A percentile compares a stretch with the other conserved stretches of the same genome.
phyloP scores from a whole-genome alignment of 2,329 filamentous ascomycete genomes.

The Fusarium tricinctum region DNA sequence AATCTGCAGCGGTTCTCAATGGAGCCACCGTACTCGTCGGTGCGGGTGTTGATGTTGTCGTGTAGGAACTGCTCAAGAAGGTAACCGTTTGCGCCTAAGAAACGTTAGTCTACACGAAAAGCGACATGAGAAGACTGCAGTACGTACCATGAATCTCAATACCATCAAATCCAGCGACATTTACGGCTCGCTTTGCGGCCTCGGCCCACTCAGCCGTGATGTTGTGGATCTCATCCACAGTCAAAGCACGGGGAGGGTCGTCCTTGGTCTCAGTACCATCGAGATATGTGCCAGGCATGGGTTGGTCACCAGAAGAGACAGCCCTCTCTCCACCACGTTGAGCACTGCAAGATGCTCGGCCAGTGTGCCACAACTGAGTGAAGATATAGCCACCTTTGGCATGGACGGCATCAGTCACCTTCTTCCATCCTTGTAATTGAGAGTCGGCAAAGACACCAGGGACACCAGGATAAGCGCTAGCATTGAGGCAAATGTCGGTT shows the following conservation, averaged over 20 bases:
- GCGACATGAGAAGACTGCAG: too few species aligned
- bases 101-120: too few species aligned
- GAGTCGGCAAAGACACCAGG: constrained; percentile 51
- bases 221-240: constrained; percentile 72
- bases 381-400: constrained; percentile 62
- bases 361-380: constrained; percentile 73
- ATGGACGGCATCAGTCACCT: constrained; percentile 47
- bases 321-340: constrained; percentile 43
- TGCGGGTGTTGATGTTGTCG: too few species aligned
- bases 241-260: constrained; percentile 46
- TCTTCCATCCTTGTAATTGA: constrained; percentile 38
- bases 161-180: constrained; percentile 8
- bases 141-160: constrained; percentile 10
- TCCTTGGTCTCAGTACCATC: too few species aligned
- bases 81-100: too few species aligned
- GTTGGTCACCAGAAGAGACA: too few species aligned
- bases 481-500: constrained; percentile 50
- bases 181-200: constrained; percentile 64
- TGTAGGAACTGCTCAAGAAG: too few species aligned
- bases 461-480: constrained; percentile 50
- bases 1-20: constrained; percentile 44
- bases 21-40: constrained; percentile 30
- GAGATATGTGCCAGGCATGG: too few species aligned
- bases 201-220: constrained; percentile 72
- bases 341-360: constrained; percentile 62